Evolutionary conservation across 1,284 basidiomycete species (phyloP).

Genomic region (Volvariella surrecta): DNA sequence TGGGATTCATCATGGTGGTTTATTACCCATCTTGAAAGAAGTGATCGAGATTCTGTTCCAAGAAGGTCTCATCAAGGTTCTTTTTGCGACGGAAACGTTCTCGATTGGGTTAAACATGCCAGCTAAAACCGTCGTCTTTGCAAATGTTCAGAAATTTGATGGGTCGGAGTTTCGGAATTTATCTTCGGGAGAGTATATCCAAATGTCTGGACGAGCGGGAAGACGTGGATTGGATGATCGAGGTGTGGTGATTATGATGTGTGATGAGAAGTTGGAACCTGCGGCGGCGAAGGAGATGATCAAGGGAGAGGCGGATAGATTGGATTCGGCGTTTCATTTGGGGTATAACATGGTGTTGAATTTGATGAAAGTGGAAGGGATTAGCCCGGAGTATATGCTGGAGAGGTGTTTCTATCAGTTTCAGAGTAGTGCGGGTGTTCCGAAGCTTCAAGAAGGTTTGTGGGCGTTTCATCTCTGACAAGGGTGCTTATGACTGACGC

Average conservation of each 20-base stretch:
- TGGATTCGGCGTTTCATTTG: slow-evolving; percentile 98
- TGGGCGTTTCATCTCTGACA: slow-evolving; percentile 6
- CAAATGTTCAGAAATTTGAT: slow-evolving; percentile 92
- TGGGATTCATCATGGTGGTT: slow-evolving; percentile 97
- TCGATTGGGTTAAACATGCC: slow-evolving; percentile 99
- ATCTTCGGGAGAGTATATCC: slow-evolving; percentile 90
- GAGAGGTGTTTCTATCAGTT: slow-evolving; percentile 98
- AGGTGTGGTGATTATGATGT: slow-evolving; percentile 99
- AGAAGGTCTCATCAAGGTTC: slow-evolving; percentile 97
- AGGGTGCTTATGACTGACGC: background rate
- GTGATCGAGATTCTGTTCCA: slow-evolving; percentile 99
- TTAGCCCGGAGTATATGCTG: slow-evolving; percentile 98
- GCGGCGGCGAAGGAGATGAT: slow-evolving; percentile 93
- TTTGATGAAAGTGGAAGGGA: slow-evolving; percentile 96
- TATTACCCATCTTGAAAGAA: slow-evolving; percentile 96
- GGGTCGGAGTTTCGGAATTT: slow-evolving; percentile 92
- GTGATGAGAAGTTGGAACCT: slow-evolving; percentile 96
- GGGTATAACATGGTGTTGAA: slow-evolving; percentile 99
- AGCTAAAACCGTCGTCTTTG: slow-evolving; percentile 99
- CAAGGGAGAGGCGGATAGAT: slow-evolving; percentile 94
- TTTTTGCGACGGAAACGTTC: slow-evolving; percentile 99
- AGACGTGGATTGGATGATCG: slow-evolving; percentile 95
- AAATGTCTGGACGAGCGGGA: slow-evolving; percentile 98
- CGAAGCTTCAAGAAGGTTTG: slow-evolving; percentile 79
- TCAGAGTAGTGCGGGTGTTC: slow-evolving; percentile 89